Evolutionary conservation across 1,284 basidiomycete species (phyloP).

Genomic region (Sphaerobolus stellatus): DNA sequence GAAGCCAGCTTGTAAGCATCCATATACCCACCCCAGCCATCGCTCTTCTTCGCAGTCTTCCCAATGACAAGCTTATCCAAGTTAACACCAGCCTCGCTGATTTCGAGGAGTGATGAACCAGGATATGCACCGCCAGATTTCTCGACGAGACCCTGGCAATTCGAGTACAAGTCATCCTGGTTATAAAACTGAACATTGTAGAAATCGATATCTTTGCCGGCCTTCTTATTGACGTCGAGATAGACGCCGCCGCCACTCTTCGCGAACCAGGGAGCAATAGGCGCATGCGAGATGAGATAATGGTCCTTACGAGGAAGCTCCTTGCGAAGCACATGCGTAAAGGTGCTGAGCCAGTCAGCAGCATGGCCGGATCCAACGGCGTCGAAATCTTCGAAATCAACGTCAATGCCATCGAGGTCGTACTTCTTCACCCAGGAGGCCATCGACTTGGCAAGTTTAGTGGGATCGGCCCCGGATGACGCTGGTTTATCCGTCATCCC

Average conservation of each 20-base stretch:
- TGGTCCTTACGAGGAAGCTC: neutral
- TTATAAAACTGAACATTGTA: neutral
- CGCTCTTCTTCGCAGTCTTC: constrained; percentile 20
- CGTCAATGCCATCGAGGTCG: constrained; percentile 35
- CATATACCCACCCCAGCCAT: constrained; percentile 23
- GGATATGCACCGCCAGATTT: constrained; percentile 18
- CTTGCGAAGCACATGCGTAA: constrained; percentile 11
- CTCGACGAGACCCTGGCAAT: constrained; percentile 19
- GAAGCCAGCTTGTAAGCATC: constrained; percentile 18
- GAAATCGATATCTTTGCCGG: constrained; percentile 20
- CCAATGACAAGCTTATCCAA: constrained; percentile 25
- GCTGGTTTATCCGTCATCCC: constrained; percentile 22
- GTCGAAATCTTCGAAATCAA: constrained; percentile 31
- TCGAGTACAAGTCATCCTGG: constrained; percentile 18
- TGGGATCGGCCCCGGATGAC: constrained; percentile 15
- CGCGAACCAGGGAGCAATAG: constrained; percentile 18
- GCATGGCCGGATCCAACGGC: constrained; percentile 20
- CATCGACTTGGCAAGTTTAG: constrained; percentile 13
- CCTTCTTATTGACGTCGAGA: constrained; percentile 17
- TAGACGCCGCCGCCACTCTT: constrained; percentile 16
- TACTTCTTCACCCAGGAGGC: constrained; percentile 33
- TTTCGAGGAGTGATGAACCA: constrained; percentile 24
- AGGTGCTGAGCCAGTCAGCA: constrained; percentile 24
- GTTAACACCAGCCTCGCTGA: constrained; percentile 18
- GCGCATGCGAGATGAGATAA: constrained; percentile 24